Evolutionary conservation across 768 basidiomycete species (phyloP), one percentile per base, ranked within the genome.

Genomic region (Podaxis rugospora): DNA sequence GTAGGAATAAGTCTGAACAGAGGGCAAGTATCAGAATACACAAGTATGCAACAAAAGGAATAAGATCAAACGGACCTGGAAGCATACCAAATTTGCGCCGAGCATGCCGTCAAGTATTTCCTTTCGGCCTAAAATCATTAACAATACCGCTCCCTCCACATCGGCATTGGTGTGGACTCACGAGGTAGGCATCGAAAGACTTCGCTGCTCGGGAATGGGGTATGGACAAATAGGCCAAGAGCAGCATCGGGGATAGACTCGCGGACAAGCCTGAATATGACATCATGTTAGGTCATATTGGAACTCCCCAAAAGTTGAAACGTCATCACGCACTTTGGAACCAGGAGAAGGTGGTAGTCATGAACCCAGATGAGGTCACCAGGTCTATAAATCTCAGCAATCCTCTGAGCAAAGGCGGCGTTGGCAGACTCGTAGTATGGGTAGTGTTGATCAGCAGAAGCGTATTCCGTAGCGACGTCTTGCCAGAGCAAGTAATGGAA

Each of bases 401-500:
- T 88, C 39, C 72, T 74, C 59, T 75, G 76, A 6, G 94, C 93
- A 71, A 95, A 98, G 4, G 86, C 87, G 44, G 85, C 82, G 74
- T 98, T 98, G 58, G 92, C 93, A 54, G 85, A 80, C 65, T 85
- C 82, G 75, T 94, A 95, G 47, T 86, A 83, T 36, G 86, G 81
- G 79, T 94, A 99, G 68, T 92, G 80, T 2, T 83, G 79, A 70
- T 94, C 93, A 28, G 93, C 93, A 3, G 90, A 90, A 1, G 90
- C 87, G 66, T 92, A 90, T 67, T 94, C 92, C 27, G 89, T 89
- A 7, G 91, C 90, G 62, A 95, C 93, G 71, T 98, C 97, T 72
- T 96, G 95, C 91, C 95, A 97, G 58, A 98, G 88, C 59, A 98
- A 85, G 72, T 98, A 98, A 76, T 98, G 97, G 84, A 98, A 97